Conservation (phyloP, 169 alveolate species). For the Plasmodium ovale region DNA sequence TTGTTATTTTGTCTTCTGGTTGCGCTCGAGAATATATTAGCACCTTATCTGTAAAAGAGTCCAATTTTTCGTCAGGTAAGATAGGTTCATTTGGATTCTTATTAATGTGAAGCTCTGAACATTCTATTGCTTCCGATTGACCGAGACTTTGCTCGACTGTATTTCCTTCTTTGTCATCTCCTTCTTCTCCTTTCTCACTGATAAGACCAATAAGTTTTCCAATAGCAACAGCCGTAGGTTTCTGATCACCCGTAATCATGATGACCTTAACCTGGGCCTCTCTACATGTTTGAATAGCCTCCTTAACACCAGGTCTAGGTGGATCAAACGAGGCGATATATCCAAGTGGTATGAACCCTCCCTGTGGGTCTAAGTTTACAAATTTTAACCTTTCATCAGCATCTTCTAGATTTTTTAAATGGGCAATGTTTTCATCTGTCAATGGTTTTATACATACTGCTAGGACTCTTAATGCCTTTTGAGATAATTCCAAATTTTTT, state of each 20-base stretch:
- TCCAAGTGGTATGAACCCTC: constrained; percentile 86
- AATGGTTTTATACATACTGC: constrained; percentile 89
- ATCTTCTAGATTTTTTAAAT: constrained; percentile 81
- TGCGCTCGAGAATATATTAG: constrained; percentile 90
- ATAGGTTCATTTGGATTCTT: constrained; percentile 83
- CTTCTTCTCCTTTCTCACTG: neutral
- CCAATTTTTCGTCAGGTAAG: constrained; percentile 86
- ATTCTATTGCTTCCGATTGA: constrained; percentile 16
- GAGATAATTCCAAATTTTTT: constrained; percentile 81
- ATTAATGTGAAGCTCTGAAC: constrained; percentile 84
- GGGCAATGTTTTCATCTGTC: constrained; percentile 82
- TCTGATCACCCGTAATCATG: constrained; percentile 91
- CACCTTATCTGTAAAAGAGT: constrained; percentile 82
- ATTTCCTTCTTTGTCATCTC: neutral
- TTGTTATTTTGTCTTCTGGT: constrained; percentile 93
- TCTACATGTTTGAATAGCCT: constrained; percentile 95
- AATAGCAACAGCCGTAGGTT: constrained; percentile 83
- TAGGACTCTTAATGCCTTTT: constrained; percentile 90
- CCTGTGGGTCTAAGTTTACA: constrained; percentile 65
- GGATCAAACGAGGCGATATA: constrained; percentile 95
- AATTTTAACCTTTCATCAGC: constrained; percentile 88
- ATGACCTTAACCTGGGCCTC: constrained; percentile 98
- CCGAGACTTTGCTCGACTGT: neutral
- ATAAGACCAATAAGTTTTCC: constrained; percentile 95
- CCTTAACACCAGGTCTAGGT: constrained; percentile 97